These are phyloP conservation scores for Nepenthes alata DNA, from an alignment of 179 eudicot genomes.

Conservation along the genomic window DNA sequence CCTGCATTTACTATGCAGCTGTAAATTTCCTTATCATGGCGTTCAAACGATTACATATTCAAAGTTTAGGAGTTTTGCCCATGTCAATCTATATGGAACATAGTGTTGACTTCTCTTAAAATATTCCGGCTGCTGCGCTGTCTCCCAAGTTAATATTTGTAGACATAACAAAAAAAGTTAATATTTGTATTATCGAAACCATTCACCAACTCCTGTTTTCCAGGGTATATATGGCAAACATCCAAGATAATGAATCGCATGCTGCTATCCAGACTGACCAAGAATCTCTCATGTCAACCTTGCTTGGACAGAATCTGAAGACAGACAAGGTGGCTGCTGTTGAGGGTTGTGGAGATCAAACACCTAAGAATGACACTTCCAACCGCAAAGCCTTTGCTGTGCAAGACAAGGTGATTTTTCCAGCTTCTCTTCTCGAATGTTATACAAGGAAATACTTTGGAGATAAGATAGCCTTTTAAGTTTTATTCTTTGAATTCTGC, in stretches of 20 bases:
- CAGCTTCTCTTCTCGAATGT: not conserved
- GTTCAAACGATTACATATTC: too few species aligned
- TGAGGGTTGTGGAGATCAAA: constrained; percentile 26
- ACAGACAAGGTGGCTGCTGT: constrained; percentile 18
- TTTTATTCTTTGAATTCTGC: too few species aligned
- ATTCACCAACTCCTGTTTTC: not conserved
- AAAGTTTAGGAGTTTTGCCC: too few species aligned
- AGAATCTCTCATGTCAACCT: constrained; percentile 22
- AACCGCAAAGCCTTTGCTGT: constrained; percentile 55
- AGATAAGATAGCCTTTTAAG: too few species aligned
- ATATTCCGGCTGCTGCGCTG: too few species aligned
- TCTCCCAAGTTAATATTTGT: not conserved
- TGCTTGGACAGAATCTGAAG: constrained; percentile 26
- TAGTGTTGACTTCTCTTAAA: too few species aligned
- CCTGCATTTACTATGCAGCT: too few species aligned
- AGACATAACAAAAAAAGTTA: not conserved
- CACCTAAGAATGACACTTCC: constrained; percentile 51
- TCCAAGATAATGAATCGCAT: constrained; percentile 17
- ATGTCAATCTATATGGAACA: too few species aligned
- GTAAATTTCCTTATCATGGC: too few species aligned
- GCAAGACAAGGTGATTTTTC: constrained; percentile 67
- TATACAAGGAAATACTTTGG: too few species aligned
- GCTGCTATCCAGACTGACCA: constrained; percentile 22
- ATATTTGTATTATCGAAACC: not conserved
- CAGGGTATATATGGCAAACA: constrained; percentile 34